phyloP scores from a whole-genome alignment of 257 asterid species.

The Catharanthus roseus region DNA sequence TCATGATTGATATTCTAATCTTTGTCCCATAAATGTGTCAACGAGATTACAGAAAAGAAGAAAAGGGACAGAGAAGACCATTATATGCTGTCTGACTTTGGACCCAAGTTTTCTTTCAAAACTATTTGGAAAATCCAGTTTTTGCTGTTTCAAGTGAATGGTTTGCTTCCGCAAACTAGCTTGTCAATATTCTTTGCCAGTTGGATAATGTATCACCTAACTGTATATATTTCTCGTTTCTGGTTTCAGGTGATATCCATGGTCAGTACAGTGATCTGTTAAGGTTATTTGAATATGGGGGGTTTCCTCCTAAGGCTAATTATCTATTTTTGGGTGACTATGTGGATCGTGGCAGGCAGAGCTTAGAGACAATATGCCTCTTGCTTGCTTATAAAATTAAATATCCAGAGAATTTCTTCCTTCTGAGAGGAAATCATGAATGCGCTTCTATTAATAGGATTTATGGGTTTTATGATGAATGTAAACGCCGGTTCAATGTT shows the following conservation, averaged over 20 bases:
- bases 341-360: slow-evolving; percentile 41
- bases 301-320: slow-evolving; percentile 37
- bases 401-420: slow-evolving; percentile 36
- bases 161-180: slow-evolving; percentile 1
- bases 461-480: slow-evolving; percentile 38
- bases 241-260: slow-evolving; percentile 36
- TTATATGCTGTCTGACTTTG: neutral
- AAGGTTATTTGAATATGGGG: slow-evolving; percentile 38
- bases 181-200: neutral
- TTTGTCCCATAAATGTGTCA: neutral
- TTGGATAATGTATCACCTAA: neutral
- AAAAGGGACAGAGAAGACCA: neutral
- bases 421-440: slow-evolving; percentile 38
- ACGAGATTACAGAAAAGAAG: neutral
- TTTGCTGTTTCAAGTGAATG: neutral
- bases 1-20: neutral
- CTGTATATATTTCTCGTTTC: neutral
- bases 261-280: slow-evolving; percentile 39
- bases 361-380: slow-evolving; percentile 40
- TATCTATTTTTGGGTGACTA: slow-evolving; percentile 38
- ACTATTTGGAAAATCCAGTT: neutral
- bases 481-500: slow-evolving; percentile 36
- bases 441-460: slow-evolving; percentile 37
- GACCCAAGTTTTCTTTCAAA: neutral
- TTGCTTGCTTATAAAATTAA: slow-evolving; percentile 33